phyloP scores from a whole-genome alignment of 1,139 yeast genomes.

The Saccharomycopsis hybrid region DNA sequence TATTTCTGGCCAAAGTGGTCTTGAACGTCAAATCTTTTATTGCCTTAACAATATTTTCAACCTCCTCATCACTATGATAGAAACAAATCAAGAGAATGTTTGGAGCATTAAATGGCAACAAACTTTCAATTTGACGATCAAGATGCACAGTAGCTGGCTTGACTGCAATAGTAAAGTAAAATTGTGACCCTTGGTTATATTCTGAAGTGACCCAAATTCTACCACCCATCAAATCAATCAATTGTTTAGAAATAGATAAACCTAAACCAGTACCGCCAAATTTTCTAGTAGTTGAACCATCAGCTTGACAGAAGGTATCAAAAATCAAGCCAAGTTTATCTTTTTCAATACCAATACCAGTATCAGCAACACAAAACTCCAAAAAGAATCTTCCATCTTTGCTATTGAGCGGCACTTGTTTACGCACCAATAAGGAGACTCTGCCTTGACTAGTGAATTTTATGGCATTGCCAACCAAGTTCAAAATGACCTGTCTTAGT shows the following conservation, averaged over 20 bases:
- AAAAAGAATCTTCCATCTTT: constrained; percentile 48
- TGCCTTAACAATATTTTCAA: constrained; percentile 45
- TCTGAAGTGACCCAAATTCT: constrained; percentile 83
- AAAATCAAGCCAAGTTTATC: constrained; percentile 79
- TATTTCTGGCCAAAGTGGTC: constrained; percentile 36
- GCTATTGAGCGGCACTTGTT: constrained; percentile 23
- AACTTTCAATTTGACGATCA: constrained; percentile 58
- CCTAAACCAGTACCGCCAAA: constrained; percentile 92
- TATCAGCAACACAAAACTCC: constrained; percentile 82
- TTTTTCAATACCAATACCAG: constrained; percentile 82
- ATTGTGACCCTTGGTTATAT: constrained; percentile 77
- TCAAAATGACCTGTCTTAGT: constrained; percentile 74
- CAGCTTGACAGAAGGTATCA: constrained; percentile 88
- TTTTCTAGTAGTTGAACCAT: constrained; percentile 85
- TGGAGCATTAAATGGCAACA: constrained; percentile 69
- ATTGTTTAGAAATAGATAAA: constrained; percentile 75
- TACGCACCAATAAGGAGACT: constrained; percentile 55
- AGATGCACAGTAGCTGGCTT: constrained; percentile 65
- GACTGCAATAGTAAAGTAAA: constrained; percentile 72
- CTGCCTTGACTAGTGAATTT: constrained; percentile 79
- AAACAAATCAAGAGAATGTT: constrained; percentile 64
- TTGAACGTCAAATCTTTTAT: constrained; percentile 31
- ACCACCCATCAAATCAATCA: constrained; percentile 86
- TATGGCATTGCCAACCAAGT: constrained; percentile 82
- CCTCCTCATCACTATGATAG: constrained; percentile 50